Conservation (phyloP, 2,329 filamentous ascomycete species). For the Chalaropsis ovoidea region DNA sequence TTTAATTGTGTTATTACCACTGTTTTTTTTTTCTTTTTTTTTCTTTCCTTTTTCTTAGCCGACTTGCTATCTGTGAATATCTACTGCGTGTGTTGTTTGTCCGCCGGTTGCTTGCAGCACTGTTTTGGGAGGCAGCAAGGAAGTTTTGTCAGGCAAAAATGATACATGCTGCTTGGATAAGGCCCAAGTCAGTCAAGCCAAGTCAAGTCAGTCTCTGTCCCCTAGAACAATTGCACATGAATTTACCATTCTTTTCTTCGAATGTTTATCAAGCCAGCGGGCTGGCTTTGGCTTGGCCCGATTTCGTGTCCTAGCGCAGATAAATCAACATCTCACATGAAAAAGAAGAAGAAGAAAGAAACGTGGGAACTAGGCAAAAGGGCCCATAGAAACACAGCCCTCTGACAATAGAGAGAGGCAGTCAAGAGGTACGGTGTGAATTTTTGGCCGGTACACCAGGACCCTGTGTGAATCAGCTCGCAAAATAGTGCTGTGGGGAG, state of each 20-base stretch:
- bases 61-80: not conserved
- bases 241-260: not conserved
- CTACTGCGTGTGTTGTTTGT: not conserved
- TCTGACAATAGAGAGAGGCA: not conserved
- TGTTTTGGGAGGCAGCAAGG: not conserved
- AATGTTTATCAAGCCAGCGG: not conserved
- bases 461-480: slow-evolving; percentile 11
- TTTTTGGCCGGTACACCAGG: not conserved
- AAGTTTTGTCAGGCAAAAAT: slow-evolving; percentile 3
- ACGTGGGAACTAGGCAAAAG: not conserved
- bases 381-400: slow-evolving; percentile 10
- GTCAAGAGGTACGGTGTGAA: slow-evolving; percentile 1
- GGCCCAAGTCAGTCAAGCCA: not conserved
- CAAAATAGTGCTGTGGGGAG: not conserved
- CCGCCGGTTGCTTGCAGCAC: slow-evolving; percentile 5
- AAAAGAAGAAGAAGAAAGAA: not conserved
- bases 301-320: not conserved
- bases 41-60: not conserved
- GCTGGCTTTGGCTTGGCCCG: not conserved
- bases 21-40: not conserved
- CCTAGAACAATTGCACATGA: not conserved
- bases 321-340: not conserved
- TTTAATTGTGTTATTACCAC: not conserved
- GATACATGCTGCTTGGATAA: not conserved
- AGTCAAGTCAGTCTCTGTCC: not conserved